Conservation (phyloP, 2,329 filamentous ascomycete species). For the Fusarium aywerte region DNA sequence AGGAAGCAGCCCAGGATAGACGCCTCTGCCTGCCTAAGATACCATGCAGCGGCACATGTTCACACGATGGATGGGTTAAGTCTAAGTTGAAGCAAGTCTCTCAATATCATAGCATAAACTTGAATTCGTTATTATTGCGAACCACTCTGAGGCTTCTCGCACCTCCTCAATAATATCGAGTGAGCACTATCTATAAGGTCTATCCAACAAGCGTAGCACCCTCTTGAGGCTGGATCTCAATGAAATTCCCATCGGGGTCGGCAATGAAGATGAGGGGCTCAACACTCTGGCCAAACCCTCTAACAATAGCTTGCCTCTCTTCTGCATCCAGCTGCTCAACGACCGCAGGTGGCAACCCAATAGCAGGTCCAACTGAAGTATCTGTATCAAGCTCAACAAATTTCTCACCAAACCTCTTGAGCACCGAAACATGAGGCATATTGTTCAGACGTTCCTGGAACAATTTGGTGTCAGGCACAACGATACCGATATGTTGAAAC, state of each 20-base stretch:
- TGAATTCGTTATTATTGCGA: no score
- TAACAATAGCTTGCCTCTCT: conserved; percentile 1
- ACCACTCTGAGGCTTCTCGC: no score
- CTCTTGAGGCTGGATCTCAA: conserved; percentile 13
- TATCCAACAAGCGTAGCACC: neutral
- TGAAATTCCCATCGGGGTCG: conserved; percentile 17
- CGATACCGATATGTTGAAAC: conserved; percentile 3
- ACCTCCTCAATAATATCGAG: no score
- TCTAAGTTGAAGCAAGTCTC: no score
- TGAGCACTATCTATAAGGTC: no score
- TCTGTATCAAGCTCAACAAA: neutral
- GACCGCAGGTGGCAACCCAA: neutral
- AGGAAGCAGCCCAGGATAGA: no score
- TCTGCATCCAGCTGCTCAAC: neutral
- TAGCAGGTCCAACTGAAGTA: neutral
- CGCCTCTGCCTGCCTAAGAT: no score
- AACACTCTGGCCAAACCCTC: neutral
- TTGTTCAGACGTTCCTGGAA: conserved; percentile 1
- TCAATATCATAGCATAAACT: no score
- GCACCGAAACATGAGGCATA: neutral
- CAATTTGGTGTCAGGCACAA: neutral
- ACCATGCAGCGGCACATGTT: no score
- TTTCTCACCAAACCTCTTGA: conserved; percentile 1
- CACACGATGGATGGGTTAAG: no score
- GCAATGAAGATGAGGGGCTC: neutral